phyloP scores from a whole-genome alignment of 179 eudicot genomes.

The Amaranthus tricolor region DNA sequence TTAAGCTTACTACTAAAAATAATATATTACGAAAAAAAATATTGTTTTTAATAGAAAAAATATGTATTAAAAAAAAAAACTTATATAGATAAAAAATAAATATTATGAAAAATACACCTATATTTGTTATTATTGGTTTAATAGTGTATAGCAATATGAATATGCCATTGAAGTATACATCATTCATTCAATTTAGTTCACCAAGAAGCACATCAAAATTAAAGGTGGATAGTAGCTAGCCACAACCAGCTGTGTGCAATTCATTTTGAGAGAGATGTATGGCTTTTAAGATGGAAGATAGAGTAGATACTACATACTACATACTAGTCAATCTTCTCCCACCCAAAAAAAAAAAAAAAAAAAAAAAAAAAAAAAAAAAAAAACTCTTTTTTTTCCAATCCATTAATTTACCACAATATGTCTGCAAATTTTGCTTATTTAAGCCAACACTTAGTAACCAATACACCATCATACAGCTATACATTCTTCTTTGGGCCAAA shows the following conservation, averaged over 20 bases:
- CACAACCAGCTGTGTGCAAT: conserved; percentile 31
- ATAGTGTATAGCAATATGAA: no score
- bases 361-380: no score
- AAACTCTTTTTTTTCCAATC: neutral
- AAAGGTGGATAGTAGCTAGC: conserved; percentile 2
- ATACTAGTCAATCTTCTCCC: no score
- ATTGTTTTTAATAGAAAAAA: no score
- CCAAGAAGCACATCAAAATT: conserved; percentile 9
- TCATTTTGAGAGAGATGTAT: conserved; percentile 7
- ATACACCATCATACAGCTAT: conserved; percentile 24
- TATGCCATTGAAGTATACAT: conserved; percentile 19
- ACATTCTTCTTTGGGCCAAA: conserved; percentile 27
- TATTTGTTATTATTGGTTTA: no score
- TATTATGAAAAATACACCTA: no score
- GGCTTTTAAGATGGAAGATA: conserved; percentile 10
- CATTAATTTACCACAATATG: conserved; percentile 19
- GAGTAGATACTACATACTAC: neutral
- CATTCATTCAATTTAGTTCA: conserved; percentile 23
- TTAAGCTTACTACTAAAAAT: no score
- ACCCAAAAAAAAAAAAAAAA: no score
- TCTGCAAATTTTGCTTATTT: conserved; percentile 24
- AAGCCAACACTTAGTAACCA: conserved; percentile 33
- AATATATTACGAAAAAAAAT: no score
- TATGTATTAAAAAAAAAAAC: no score
- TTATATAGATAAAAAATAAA: no score